Evolutionary conservation across 2,329 filamentous ascomycete genomes (phyloP).

Genomic region (Camillea tinctor): DNA sequence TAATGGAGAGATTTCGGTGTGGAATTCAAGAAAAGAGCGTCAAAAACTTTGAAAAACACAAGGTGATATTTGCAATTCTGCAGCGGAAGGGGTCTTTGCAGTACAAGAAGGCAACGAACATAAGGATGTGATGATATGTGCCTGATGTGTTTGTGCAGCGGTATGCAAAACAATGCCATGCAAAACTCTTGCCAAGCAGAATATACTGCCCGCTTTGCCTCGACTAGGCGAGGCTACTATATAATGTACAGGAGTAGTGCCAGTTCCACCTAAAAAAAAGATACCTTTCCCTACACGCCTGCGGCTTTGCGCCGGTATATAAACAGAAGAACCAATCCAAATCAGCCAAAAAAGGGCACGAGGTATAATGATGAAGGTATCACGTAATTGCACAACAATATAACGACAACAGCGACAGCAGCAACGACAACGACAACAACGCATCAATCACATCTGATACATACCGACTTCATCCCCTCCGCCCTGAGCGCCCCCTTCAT

Average conservation of each 20-base stretch:
- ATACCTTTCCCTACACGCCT: conserved; percentile 39
- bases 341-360: conserved; percentile 31
- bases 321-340: conserved; percentile 33
- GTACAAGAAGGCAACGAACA: conserved; percentile 32
- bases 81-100: conserved; percentile 28
- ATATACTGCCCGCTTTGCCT: conserved; percentile 34
- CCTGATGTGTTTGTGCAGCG: conserved; percentile 38
- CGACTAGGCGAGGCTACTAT: conserved; percentile 39
- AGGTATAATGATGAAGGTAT: conserved; percentile 38
- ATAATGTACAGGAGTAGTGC: conserved; percentile 58
- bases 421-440: conserved; percentile 39
- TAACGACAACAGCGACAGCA: conserved; percentile 24
- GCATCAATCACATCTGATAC: conserved; percentile 83
- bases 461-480: conserved; percentile 91
- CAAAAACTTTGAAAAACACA: conserved; percentile 20
- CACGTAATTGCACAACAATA: conserved; percentile 35
- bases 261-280: conserved; percentile 31
- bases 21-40: conserved; percentile 17
- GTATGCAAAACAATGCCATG: conserved; percentile 37
- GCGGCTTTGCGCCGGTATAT: conserved; percentile 36
- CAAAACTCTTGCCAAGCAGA: conserved; percentile 37
- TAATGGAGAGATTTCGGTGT: conserved; percentile 10
- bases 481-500: conserved; percentile 66
- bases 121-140: conserved; percentile 37
- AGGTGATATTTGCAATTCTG: conserved; percentile 28